Percentiles rank a stretch among this genome's conserved stretches.
Evolutionary conservation across 1,284 basidiomycete species (phyloP).

Genomic region (Ceratobasidium sp.): DNA sequence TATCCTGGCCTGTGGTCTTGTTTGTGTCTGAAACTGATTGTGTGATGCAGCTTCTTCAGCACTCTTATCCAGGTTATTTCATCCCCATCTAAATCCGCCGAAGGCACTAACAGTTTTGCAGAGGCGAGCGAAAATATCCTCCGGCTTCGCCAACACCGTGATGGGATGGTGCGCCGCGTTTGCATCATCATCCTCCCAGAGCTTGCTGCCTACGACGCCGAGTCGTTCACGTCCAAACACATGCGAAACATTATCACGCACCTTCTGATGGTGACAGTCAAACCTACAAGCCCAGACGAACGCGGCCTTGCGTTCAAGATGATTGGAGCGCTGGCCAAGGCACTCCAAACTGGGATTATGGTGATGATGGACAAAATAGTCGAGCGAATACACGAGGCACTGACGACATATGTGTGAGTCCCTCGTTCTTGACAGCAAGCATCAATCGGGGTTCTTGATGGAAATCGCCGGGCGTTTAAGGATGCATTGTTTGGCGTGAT

Average conservation of each 20-base stretch:
- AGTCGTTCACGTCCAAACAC: slow-evolving; percentile 18
- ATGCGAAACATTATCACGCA: slow-evolving; percentile 28
- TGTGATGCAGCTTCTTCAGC: slow-evolving; percentile 27
- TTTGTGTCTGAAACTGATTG: slow-evolving; percentile 15
- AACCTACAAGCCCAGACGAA: slow-evolving; percentile 31
- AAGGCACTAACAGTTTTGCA: background rate
- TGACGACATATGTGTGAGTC: slow-evolving; percentile 33
- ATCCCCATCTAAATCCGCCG: background rate
- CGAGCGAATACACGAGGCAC: slow-evolving; percentile 29
- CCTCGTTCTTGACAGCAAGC: background rate
- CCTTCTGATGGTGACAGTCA: slow-evolving; percentile 17
- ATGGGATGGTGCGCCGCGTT: slow-evolving; percentile 26
- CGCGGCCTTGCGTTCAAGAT: slow-evolving; percentile 30
- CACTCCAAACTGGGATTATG: slow-evolving; percentile 33
- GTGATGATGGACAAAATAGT: slow-evolving; percentile 35
- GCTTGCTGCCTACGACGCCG: slow-evolving; percentile 23
- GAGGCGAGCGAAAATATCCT: slow-evolving; percentile 37
- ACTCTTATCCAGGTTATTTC: slow-evolving; percentile 38
- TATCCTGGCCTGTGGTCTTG: background rate
- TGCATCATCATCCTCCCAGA: slow-evolving; percentile 34
- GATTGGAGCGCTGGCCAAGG: slow-evolving; percentile 32
- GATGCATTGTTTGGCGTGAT: slow-evolving; percentile 16
- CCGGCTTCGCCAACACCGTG: slow-evolving; percentile 14
- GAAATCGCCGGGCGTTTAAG: background rate
- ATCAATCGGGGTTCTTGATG: slow-evolving; percentile 20